Percentiles rank a stretch among this genome's conserved stretches.
Conservation (phyloP, 2,329 filamentous ascomycete genomes). For the Gaeumannomyces tritici region DNA sequence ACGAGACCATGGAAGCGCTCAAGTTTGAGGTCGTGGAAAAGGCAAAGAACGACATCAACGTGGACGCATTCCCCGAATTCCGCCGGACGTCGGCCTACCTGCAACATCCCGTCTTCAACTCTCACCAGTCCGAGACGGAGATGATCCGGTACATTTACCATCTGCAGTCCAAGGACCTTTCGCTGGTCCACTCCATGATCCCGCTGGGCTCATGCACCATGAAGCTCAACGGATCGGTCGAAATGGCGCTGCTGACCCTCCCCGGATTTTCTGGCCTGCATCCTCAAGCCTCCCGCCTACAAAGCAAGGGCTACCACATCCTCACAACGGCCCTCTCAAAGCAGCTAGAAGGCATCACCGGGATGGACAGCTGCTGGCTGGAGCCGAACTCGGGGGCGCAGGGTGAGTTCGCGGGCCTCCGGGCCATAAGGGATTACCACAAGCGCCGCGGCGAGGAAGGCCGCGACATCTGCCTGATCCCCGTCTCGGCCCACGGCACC, state of each 20-base stretch:
- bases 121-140: slow-evolving; percentile 89
- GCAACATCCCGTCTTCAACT: slow-evolving; percentile 90
- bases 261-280: slow-evolving; percentile 71
- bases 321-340: slow-evolving; percentile 65
- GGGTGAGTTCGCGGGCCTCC: slow-evolving; percentile 85
- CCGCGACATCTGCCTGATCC: slow-evolving; percentile 88
- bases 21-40: slow-evolving; percentile 6
- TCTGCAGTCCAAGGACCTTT: slow-evolving; percentile 88
- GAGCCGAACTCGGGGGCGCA: slow-evolving; percentile 96
- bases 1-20: slow-evolving; percentile 7
- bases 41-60: background rate
- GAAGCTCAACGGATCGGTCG: slow-evolving; percentile 91
- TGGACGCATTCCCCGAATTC: slow-evolving; percentile 28
- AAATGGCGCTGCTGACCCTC: slow-evolving; percentile 82
- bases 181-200: slow-evolving; percentile 94
- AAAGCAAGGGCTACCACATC: slow-evolving; percentile 50
- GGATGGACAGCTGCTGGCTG: slow-evolving; percentile 80
- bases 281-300: slow-evolving; percentile 60
- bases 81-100: slow-evolving; percentile 67
- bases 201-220: slow-evolving; percentile 95
- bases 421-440: slow-evolving; percentile 78
- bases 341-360: slow-evolving; percentile 75
- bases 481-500: slow-evolving; percentile 89
- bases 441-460: slow-evolving; percentile 58
- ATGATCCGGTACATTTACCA: slow-evolving; percentile 89